Evolutionary conservation across 164 flowering plant species (phyloP).

Genomic region (Protea cynaroides): DNA sequence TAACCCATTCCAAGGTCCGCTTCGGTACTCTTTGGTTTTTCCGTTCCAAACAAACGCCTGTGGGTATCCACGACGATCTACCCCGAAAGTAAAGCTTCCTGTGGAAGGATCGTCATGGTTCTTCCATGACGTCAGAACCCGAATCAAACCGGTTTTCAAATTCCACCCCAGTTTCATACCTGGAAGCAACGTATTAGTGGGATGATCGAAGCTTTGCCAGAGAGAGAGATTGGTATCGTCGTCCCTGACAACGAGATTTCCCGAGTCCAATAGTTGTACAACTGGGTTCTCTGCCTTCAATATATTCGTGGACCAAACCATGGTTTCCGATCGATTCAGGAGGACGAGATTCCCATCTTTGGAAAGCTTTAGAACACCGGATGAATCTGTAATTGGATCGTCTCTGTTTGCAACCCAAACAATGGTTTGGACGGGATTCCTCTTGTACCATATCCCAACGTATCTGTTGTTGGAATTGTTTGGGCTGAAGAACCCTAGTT

Average conservation of each 20-base stretch:
- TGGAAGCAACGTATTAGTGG: constrained; percentile 17
- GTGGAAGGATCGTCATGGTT: constrained; percentile 3
- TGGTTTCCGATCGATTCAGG: background rate
- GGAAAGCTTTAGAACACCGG: background rate
- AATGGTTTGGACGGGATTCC: background rate
- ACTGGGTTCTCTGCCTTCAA: background rate
- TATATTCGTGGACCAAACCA: background rate
- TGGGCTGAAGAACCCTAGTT: background rate
- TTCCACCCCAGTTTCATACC: constrained; percentile 19
- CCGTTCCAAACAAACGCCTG: background rate
- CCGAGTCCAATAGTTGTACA: constrained; percentile 15
- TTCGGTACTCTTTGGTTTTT: background rate
- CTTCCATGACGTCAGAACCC: constrained; percentile 4
- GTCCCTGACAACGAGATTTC: constrained; percentile 23
- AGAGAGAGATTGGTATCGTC: background rate
- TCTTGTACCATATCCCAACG: background rate
- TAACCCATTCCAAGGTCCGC: background rate
- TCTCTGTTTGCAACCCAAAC: constrained; percentile 1
- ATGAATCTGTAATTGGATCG: background rate
- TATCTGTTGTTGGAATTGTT: background rate
- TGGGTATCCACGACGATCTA: background rate
- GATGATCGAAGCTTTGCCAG: constrained; percentile 49
- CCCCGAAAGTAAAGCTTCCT: background rate
- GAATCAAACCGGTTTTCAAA: constrained; percentile 6
- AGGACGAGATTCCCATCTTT: background rate